Conservation (phyloP, 257 asterid species). For the Petunia axillaris region DNA sequence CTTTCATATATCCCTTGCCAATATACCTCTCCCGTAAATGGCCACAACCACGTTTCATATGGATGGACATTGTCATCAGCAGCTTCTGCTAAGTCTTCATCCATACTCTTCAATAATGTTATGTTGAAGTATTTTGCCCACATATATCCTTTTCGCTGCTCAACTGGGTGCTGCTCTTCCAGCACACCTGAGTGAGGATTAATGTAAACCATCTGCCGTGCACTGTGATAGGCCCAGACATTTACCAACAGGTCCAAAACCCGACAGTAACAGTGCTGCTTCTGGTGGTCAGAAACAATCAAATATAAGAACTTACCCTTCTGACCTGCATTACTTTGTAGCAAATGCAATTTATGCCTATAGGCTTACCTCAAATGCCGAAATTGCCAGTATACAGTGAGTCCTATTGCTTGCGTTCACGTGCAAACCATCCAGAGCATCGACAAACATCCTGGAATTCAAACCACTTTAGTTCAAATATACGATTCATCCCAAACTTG, state of each 20-base stretch:
- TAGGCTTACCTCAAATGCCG: slow-evolving; percentile 65
- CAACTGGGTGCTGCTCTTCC: slow-evolving; percentile 79
- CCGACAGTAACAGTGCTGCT: slow-evolving; percentile 85
- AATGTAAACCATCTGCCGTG: slow-evolving; percentile 77
- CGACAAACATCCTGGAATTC: slow-evolving; percentile 80
- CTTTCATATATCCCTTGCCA: slow-evolving; percentile 96
- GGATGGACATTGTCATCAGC: slow-evolving; percentile 89
- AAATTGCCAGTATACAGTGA: slow-evolving; percentile 66
- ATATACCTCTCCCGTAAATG: slow-evolving; percentile 88
- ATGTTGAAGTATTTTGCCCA: slow-evolving; percentile 80
- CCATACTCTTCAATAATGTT: slow-evolving; percentile 78
- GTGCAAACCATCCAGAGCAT: slow-evolving; percentile 74
- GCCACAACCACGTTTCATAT: slow-evolving; percentile 88
- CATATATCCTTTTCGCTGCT: slow-evolving; percentile 75
- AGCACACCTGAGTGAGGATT: slow-evolving; percentile 72
- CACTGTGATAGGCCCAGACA: slow-evolving; percentile 97
- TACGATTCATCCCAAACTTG: background rate
- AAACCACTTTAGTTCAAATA: background rate
- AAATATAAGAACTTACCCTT: slow-evolving; percentile 27
- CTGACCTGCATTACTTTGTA: slow-evolving; percentile 15
- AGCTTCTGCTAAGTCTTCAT: slow-evolving; percentile 97
- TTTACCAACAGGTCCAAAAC: slow-evolving; percentile 77
- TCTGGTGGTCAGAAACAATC: slow-evolving; percentile 51
- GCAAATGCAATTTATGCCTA: background rate
- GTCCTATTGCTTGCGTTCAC: slow-evolving; percentile 43